A percentile compares a stretch with the other conserved stretches of the same genome.
Conservation (phyloP, 2,329 filamentous ascomycete genomes). For the Xylariaceae sp. region DNA sequence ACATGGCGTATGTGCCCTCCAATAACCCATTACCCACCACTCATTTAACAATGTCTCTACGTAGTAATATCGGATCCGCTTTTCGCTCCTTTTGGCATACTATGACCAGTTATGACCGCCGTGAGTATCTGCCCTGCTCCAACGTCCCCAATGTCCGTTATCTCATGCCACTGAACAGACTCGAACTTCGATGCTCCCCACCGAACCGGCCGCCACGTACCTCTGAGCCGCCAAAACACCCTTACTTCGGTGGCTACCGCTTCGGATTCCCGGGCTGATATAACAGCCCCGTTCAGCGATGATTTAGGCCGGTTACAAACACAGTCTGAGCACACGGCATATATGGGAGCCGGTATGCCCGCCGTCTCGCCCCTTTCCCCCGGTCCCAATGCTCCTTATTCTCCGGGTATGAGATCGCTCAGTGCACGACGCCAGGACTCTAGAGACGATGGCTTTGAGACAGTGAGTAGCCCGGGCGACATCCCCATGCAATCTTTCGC, state of each 20-base stretch:
- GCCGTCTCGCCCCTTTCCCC: constrained; percentile 41
- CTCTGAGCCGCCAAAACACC: constrained; percentile 75
- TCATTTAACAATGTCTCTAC: constrained; percentile 16
- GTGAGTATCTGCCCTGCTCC: constrained; percentile 40
- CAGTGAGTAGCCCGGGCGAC: constrained; percentile 66
- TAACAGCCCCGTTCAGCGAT: constrained; percentile 74
- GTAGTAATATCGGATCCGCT: constrained; percentile 59
- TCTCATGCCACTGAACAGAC: constrained; percentile 57
- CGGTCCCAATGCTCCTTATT: constrained; percentile 71
- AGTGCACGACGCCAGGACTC: constrained; percentile 59
- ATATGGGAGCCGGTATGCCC: constrained; percentile 49
- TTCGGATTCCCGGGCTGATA: constrained; percentile 80
- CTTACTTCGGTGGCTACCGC: constrained; percentile 87
- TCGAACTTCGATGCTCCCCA: constrained; percentile 91
- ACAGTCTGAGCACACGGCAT: constrained; percentile 55
- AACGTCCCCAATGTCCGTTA: constrained; percentile 11
- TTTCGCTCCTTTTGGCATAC: constrained; percentile 95
- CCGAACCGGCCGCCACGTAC: constrained; percentile 84
- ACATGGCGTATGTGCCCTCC: constrained; percentile 26
- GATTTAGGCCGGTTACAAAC: constrained; percentile 55
- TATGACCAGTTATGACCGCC: constrained; percentile 69
- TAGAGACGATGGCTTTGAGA: constrained; percentile 64
- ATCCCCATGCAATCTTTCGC: constrained; percentile 96
- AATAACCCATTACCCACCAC: constrained; percentile 7
- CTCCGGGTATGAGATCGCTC: constrained; percentile 81